These are phyloP conservation scores for Bonia amplexicaulis DNA, from an alignment of 176 grass and related monocot species.

Conservation along the genomic window DNA sequence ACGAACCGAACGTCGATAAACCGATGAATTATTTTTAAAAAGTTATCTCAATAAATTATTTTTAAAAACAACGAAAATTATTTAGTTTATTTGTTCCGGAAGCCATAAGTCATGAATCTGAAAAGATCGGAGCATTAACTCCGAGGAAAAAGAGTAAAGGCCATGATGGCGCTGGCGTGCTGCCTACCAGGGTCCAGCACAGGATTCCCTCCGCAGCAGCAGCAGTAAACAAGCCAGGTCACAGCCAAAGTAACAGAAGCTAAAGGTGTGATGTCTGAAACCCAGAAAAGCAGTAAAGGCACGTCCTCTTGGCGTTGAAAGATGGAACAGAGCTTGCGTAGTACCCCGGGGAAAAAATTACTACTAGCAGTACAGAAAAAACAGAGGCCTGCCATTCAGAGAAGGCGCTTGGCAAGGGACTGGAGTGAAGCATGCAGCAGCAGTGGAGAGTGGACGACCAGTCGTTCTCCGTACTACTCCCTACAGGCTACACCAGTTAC, in stretches of 20 bases:
- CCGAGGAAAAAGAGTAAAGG: background rate
- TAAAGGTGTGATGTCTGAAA: constrained; percentile 23
- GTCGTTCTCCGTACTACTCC: background rate
- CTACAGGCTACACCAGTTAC: background rate
- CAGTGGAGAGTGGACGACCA: background rate
- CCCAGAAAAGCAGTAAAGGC: constrained; percentile 14
- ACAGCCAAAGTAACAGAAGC: background rate
- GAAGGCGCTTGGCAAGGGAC: background rate
- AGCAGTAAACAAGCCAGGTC: background rate
- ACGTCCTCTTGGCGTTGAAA: constrained; percentile 11
- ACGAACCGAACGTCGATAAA: accelerated
- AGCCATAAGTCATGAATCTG: no score
- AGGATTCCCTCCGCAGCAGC: constrained; percentile 21
- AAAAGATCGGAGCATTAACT: background rate
- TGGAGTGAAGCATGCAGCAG: background rate
- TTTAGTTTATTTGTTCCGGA: no score
- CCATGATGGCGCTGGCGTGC: background rate
- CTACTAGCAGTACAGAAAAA: background rate
- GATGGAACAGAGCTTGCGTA: background rate
- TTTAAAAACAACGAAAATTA: no score
- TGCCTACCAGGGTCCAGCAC: constrained; percentile 1
- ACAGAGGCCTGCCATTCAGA: background rate
- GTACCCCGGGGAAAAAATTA: background rate
- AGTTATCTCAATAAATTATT: no score
- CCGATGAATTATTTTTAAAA: no score